Percentiles rank a stretch among this genome's conserved stretches.
Conservation (phyloP, 2,329 filamentous ascomycete species). For the Fonsecaea nubica region DNA sequence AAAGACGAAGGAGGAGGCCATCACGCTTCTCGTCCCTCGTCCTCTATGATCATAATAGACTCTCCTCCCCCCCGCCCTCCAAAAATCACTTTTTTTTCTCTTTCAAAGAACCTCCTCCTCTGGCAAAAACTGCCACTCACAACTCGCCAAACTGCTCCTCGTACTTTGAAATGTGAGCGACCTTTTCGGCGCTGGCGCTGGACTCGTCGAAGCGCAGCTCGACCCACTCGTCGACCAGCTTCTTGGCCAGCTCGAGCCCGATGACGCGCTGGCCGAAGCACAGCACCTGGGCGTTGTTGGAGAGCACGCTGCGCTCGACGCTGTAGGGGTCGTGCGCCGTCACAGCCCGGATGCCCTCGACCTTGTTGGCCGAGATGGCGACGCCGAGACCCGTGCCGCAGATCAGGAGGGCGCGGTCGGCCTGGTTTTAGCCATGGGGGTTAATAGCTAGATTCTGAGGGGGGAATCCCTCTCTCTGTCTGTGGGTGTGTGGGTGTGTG, state of each 20-base stretch:
- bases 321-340: conserved; percentile 87
- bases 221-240: conserved; percentile 81
- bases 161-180: conserved; percentile 55
- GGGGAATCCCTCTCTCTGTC: not conserved
- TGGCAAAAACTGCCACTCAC: not conserved
- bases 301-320: conserved; percentile 79
- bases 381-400: conserved; percentile 88
- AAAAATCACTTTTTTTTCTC: not conserved
- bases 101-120: not conserved
- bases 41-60: too few relatives aligned
- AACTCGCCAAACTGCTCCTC: conserved; percentile 47
- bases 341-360: conserved; percentile 82
- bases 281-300: conserved; percentile 85
- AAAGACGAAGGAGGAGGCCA: too few relatives aligned
- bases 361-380: conserved; percentile 87
- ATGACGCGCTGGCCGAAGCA: conserved; percentile 87
- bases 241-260: conserved; percentile 77
- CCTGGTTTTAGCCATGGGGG: conserved; percentile 46
- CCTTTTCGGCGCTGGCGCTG: conserved; percentile 69
- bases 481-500: not conserved
- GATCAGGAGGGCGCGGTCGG: conserved; percentile 79
- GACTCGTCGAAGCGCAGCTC: conserved; percentile 78
- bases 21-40: too few relatives aligned
- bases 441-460: too few relatives aligned
- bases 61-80: not conserved